Conservation (phyloP, 2,329 filamentous ascomycete genomes). For the Byssochlamys sp. region DNA sequence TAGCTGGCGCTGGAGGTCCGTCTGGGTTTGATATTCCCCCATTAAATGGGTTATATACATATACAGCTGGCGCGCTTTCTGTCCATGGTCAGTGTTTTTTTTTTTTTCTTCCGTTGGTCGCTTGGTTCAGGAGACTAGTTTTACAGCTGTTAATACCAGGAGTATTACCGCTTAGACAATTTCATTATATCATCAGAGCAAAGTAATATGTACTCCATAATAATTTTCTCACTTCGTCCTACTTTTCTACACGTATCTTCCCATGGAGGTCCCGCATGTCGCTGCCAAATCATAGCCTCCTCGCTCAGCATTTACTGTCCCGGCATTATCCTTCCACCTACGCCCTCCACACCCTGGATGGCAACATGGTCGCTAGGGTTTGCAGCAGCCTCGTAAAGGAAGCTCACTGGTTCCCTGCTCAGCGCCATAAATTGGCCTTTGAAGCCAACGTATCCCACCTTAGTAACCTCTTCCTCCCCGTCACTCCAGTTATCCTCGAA, state of each 20-base stretch:
- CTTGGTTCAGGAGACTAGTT: conserved; percentile 1
- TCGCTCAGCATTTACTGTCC: conserved; percentile 25
- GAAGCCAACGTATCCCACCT: conserved; percentile 77
- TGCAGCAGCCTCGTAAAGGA: conserved; percentile 86
- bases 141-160: conserved; percentile 5
- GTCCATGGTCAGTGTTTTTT: neutral
- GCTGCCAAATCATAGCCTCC: neutral
- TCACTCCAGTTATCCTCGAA: conserved; percentile 82
- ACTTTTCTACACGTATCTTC: neutral
- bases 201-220: neutral
- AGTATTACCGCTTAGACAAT: neutral
- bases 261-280: neutral
- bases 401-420: conserved; percentile 70
- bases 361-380: conserved; percentile 74
- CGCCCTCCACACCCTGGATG: conserved; percentile 34
- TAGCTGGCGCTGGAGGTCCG: conserved; percentile 3
- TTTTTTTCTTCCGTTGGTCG: neutral
- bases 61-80: neutral
- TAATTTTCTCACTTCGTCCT: neutral
- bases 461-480: conserved; percentile 69
- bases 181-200: neutral
- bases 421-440: conserved; percentile 87
- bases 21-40: conserved; percentile 1
- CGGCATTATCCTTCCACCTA: conserved; percentile 31
- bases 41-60: conserved; percentile 8